Percentiles rank a stretch among this genome's conserved stretches.
Evolutionary conservation across 306 rosid genomes (phyloP).

Genomic region (Malus domestica): ASM211411v1 NC_041803.1:13798501-13799000

Average conservation of each 20-base stretch:
- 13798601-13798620: background rate
- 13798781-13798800: constrained; percentile 1
- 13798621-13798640: background rate
- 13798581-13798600: background rate
- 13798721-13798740: background rate
- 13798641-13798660: background rate
- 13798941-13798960: no score
- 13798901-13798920: no score
- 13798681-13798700: constrained; percentile 29
- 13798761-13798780: constrained; percentile 10
- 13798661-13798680: constrained; percentile 12
- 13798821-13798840: no score
- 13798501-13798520: no score
- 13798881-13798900: no score
- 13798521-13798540: background rate
- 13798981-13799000: no score
- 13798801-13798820: background rate
- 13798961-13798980: no score
- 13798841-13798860: no score
- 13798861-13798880: no score
- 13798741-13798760: background rate
- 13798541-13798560: background rate
- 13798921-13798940: no score
- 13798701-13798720: constrained; percentile 48
- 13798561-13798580: constrained; percentile 11